phyloP scores from a whole-genome alignment of 1,284 basidiomycete genomes.

The Puccinia sorghi region DNA sequence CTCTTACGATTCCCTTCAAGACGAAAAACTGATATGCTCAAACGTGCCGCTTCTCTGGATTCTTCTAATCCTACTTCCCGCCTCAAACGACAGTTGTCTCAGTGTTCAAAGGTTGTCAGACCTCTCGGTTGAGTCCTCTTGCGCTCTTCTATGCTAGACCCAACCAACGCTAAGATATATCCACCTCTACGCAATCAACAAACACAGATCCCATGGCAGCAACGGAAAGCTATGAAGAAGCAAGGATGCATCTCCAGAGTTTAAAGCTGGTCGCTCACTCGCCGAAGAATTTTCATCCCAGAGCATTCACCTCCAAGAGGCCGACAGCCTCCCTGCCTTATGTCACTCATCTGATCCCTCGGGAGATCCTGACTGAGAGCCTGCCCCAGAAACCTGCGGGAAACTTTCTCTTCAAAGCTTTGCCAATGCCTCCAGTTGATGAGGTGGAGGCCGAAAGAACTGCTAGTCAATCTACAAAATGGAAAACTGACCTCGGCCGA shows the following conservation, averaged over 20 bases:
- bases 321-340: slow-evolving; percentile 1
- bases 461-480: background rate
- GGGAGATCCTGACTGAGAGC: background rate
- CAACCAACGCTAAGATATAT: too few species aligned
- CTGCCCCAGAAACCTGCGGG: slow-evolving; percentile 24
- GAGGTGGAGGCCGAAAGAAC: background rate
- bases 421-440: slow-evolving; percentile 3
- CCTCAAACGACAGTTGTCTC: slow-evolving; percentile 16
- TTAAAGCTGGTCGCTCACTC: slow-evolving; percentile 6
- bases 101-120: slow-evolving; percentile 15
- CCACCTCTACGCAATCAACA: too few species aligned
- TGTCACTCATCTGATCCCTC: background rate
- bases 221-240: slow-evolving; percentile 12
- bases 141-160: background rate
- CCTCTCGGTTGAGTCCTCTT: slow-evolving; percentile 6
- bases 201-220: slow-evolving; percentile 2
- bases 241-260: slow-evolving; percentile 11
- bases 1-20: background rate
- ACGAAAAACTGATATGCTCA: background rate
- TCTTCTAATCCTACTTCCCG: slow-evolving; percentile 15
- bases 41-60: slow-evolving; percentile 10
- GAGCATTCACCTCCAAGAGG: slow-evolving; percentile 8
- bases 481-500: background rate
- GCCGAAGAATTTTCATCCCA: background rate
- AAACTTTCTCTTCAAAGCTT: slow-evolving; percentile 16